A percentile compares a stretch with the other conserved stretches of the same genome.
phyloP scores from a whole-genome alignment of 2,329 filamentous ascomycete genomes.

The Hyphodiscus sp. region DNA sequence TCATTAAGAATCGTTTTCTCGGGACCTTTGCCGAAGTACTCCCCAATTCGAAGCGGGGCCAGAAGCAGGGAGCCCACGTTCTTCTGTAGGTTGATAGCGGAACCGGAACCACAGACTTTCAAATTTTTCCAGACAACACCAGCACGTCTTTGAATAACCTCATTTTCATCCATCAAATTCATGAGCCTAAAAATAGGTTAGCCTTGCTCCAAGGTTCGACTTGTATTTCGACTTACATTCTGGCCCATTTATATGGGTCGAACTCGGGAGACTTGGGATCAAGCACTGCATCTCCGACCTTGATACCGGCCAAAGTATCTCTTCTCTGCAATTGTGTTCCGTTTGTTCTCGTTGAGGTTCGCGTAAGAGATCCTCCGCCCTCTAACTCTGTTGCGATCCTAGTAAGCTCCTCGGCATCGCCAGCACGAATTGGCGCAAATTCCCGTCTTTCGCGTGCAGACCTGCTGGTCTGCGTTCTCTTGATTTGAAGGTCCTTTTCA shows the following conservation, averaged over 20 bases:
- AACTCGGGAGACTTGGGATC: constrained; percentile 39
- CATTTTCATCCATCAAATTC: constrained; percentile 43
- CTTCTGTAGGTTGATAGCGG: constrained; percentile 61
- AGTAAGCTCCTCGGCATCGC: constrained; percentile 21
- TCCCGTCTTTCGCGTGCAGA: constrained; percentile 13
- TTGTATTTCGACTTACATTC: constrained; percentile 26
- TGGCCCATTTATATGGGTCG: constrained; percentile 48
- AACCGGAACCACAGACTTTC: constrained; percentile 59
- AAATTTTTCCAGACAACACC: constrained; percentile 61
- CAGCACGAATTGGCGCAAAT: constrained; percentile 19
- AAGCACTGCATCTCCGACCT: constrained; percentile 40
- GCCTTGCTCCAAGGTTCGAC: background rate
- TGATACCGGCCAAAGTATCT: constrained; percentile 31
- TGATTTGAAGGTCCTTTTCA: background rate
- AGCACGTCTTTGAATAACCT: constrained; percentile 45
- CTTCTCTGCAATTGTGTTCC: constrained; percentile 7
- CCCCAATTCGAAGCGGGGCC: constrained; percentile 49
- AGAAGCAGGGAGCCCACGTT: constrained; percentile 55
- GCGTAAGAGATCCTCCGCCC: constrained; percentile 4
- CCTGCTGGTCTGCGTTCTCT: constrained; percentile 9
- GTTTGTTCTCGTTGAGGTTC: constrained; percentile 7
- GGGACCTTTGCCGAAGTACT: constrained; percentile 45
- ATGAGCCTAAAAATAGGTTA: background rate
- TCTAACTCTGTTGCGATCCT: constrained; percentile 20
- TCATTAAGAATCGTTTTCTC: constrained; percentile 54